Conservation (phyloP, 768 basidiomycete genomes). For the Hypsizygus marmoreus region DNA sequence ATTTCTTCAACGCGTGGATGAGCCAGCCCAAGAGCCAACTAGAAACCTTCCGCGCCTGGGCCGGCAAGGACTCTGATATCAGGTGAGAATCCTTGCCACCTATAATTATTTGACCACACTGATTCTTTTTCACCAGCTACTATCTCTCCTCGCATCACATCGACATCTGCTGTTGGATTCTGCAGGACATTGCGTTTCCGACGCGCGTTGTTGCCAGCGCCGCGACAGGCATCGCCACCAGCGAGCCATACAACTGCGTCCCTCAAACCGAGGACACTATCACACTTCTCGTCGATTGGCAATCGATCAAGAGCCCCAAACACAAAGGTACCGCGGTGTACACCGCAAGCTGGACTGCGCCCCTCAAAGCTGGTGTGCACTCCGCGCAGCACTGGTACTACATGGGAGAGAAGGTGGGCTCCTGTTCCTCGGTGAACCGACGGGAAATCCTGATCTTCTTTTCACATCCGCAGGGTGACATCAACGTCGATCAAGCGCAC, state of each 20-base stretch:
- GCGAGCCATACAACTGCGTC: conserved; percentile 86
- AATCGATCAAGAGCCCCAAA: conserved; percentile 70
- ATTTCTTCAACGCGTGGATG: conserved; percentile 98
- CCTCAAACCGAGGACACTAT: conserved; percentile 92
- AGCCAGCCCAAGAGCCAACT: conserved; percentile 94
- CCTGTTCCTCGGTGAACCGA: neutral
- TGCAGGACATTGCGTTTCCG: conserved; percentile 73
- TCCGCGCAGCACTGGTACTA: conserved; percentile 94
- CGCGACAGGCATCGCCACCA: conserved; percentile 87
- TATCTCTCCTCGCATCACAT: conserved; percentile 96
- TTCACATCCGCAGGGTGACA: conserved; percentile 81
- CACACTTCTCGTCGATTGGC: conserved; percentile 93
- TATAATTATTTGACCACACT: conserved; percentile 5
- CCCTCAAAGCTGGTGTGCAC: conserved; percentile 86
- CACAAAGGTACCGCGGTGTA: conserved; percentile 89
- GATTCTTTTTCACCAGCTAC: conserved; percentile 52
- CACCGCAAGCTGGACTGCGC: conserved; percentile 95
- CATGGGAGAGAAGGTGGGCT: conserved; percentile 82
- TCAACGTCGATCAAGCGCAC: conserved; percentile 90
- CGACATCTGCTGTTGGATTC: conserved; percentile 85
- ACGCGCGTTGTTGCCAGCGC: conserved; percentile 90
- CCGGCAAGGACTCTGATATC: conserved; percentile 92
- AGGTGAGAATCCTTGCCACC: conserved; percentile 47
- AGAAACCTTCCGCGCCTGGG: conserved; percentile 94
- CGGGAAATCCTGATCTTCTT: conserved; percentile 7